Conservation (phyloP, 1,139 yeast genomes). For the Chernovozyma aurita region DNA sequence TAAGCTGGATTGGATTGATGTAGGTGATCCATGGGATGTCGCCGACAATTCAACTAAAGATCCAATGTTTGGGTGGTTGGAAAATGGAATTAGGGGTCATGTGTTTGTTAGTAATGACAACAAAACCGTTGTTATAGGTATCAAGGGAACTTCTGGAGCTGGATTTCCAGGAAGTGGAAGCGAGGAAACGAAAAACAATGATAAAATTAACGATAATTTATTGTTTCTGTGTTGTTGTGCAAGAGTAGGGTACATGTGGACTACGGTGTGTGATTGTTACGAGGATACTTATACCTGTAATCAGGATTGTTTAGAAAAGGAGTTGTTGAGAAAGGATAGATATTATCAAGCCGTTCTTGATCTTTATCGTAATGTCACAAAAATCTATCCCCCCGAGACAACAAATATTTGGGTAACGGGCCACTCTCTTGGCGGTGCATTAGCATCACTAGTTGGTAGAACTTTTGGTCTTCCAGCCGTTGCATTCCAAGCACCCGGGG, state of each 20-base stretch:
- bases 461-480: slow-evolving; percentile 90
- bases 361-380: slow-evolving; percentile 68
- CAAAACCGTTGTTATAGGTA: slow-evolving; percentile 69
- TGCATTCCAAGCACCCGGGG: slow-evolving; percentile 93
- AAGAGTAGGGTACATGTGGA: slow-evolving; percentile 86
- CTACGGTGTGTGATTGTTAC: slow-evolving; percentile 93
- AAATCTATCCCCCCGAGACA: slow-evolving; percentile 60
- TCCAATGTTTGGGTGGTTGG: slow-evolving; percentile 78
- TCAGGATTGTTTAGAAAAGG: slow-evolving; percentile 79
- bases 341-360: slow-evolving; percentile 81
- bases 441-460: slow-evolving; percentile 76
- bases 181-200: slow-evolving; percentile 74
- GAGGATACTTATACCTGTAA: slow-evolving; percentile 83
- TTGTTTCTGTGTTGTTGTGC: slow-evolving; percentile 97
- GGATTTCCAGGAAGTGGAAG: slow-evolving; percentile 70
- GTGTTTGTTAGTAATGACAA: slow-evolving; percentile 68
- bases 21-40: slow-evolving; percentile 56
- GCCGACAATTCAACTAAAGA: slow-evolving; percentile 21
- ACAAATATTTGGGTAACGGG: slow-evolving; percentile 86
- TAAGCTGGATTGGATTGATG: slow-evolving; percentile 77
- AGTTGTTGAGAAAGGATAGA: slow-evolving; percentile 67
- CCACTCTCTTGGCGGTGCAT: slow-evolving; percentile 91
- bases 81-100: slow-evolving; percentile 84
- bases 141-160: slow-evolving; percentile 93
- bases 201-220: slow-evolving; percentile 81